A percentile compares a stretch with the other conserved stretches of the same genome.
These are phyloP conservation scores for Pisolithus microcarpus DNA, from an alignment of 768 basidiomycete genomes.

Conservation along the genomic window DNA sequence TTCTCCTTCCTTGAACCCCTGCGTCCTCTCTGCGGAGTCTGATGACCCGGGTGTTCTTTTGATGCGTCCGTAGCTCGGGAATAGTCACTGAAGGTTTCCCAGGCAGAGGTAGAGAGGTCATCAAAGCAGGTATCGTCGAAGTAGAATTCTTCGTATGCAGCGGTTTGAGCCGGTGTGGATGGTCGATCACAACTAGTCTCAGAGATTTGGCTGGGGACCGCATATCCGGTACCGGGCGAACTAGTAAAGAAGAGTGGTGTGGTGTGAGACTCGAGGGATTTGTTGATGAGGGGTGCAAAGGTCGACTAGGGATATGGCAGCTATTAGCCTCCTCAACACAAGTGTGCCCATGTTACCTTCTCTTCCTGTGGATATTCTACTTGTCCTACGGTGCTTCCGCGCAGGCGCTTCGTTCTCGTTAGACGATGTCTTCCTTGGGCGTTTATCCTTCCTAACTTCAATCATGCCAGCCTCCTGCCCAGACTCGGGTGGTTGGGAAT, in stretches of 20 bases:
- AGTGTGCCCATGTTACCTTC: background rate
- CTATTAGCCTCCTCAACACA: slow-evolving; percentile 5
- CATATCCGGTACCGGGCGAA: slow-evolving; percentile 9
- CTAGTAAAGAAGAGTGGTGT: slow-evolving; percentile 14
- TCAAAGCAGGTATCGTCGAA: slow-evolving; percentile 29
- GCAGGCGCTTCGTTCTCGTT: slow-evolving; percentile 2
- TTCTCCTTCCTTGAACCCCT: too few species aligned
- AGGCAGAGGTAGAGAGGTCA: slow-evolving; percentile 14
- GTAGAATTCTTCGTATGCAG: slow-evolving; percentile 22
- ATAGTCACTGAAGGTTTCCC: slow-evolving; percentile 1
- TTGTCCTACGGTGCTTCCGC: slow-evolving; percentile 14
- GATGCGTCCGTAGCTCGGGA: background rate
- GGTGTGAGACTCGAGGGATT: background rate
- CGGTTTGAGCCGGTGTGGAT: background rate
- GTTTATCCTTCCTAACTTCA: background rate
- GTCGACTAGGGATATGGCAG: slow-evolving; percentile 1
- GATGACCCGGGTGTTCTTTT: background rate
- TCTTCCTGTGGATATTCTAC: background rate
- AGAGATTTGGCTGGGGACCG: background rate
- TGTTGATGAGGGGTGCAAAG: background rate
- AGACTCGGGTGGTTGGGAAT: slow-evolving; percentile 3
- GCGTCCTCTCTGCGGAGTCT: background rate
- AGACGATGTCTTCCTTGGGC: background rate
- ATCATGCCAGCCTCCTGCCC: too few species aligned
- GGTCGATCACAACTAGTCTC: background rate